Evolutionary conservation across 352 stramenopile species (phyloP), one percentile per base, ranked within the genome.

Genomic region (Globisporangium canariense): DNA sequence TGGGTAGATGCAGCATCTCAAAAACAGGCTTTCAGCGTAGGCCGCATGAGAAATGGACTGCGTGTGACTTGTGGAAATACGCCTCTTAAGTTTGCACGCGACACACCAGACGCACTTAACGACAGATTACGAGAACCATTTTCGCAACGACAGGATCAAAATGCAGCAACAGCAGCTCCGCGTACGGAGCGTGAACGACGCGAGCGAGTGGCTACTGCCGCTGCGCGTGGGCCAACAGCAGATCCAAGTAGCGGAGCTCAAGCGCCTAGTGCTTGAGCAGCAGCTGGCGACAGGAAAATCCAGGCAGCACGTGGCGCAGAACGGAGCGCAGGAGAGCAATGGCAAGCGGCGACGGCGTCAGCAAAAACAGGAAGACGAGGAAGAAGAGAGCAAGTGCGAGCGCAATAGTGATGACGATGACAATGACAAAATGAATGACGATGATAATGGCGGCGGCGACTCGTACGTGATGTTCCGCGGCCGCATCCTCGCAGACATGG

Each of bases 391-490:
- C 32, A 66, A 67, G 49, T 22, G 14, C 16, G 55, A 58, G 28
- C 36, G 61, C 18, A 38, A 62, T 20, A 60, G 32, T 25, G 20
- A 30, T 20, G 41, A 11, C 20, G 28, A 62, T 11, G 25, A 22
- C 43, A 46, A 60, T 3, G 16, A 22, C n/a, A 49, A 55, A 55
- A 46, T 14, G 8, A 9, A 41, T 4, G 36, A 41, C 2, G 36
- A 41, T 10, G 40, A 46, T 32, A 50, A 54, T 3, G 51, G 67
- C 11, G 38, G 78, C 46, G 71, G 69, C 52, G 58, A 64, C 20
- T 69, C 73, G 55, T 87, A 78, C 51, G 64, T 91, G 49, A 62
- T 88, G 28, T 76, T 89, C 40, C 71, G 70, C 34, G 83, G 83
- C 10, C 73, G 77, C 36, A 79, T 91, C 60, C 70, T 90, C 28